phyloP scores from a whole-genome alignment of 2,329 filamentous ascomycete genomes.

The Podosphaera aphanis region DNA sequence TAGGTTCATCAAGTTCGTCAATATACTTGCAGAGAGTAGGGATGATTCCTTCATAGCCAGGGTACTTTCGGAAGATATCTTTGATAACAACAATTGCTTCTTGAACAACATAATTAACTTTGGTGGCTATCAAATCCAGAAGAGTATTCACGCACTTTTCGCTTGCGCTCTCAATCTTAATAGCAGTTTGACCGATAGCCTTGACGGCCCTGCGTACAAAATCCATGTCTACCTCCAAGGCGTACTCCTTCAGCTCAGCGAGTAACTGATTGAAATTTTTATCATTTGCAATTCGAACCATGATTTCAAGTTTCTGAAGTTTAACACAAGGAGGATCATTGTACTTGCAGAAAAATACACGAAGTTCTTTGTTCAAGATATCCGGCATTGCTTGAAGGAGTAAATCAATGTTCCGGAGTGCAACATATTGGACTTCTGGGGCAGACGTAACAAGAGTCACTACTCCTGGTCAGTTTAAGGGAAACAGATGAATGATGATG shows the following conservation, averaged over 20 bases:
- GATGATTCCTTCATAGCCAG: slow-evolving; percentile 93
- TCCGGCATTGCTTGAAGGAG: slow-evolving; percentile 88
- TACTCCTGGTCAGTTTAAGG: slow-evolving; percentile 17
- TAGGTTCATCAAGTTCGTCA: slow-evolving; percentile 85
- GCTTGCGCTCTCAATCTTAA: slow-evolving; percentile 89
- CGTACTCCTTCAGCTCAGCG: slow-evolving; percentile 89
- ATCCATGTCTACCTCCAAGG: slow-evolving; percentile 96
- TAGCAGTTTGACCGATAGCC: slow-evolving; percentile 91
- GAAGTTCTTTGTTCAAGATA: slow-evolving; percentile 87
- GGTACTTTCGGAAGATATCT: slow-evolving; percentile 93
- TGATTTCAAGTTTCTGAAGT: slow-evolving; percentile 91
- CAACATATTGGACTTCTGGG: slow-evolving; percentile 94
- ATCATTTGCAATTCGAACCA: slow-evolving; percentile 97
- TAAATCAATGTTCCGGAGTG: slow-evolving; percentile 84
- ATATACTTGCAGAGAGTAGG: slow-evolving; percentile 90
- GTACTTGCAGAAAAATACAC: slow-evolving; percentile 99
- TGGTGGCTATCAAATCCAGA: slow-evolving; percentile 82
- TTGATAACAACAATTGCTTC: slow-evolving; percentile 98
- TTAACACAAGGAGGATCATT: slow-evolving; percentile 97
- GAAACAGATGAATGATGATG: background rate
- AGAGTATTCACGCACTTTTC: slow-evolving; percentile 90
- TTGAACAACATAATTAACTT: slow-evolving; percentile 97
- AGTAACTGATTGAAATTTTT: slow-evolving; percentile 87
- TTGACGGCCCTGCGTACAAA: slow-evolving; percentile 86
- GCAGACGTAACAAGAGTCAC: slow-evolving; percentile 89